A percentile compares a stretch with the other conserved stretches of the same genome.
Conservation (phyloP, 345 rosid species). For the Salix brachista region DNA sequence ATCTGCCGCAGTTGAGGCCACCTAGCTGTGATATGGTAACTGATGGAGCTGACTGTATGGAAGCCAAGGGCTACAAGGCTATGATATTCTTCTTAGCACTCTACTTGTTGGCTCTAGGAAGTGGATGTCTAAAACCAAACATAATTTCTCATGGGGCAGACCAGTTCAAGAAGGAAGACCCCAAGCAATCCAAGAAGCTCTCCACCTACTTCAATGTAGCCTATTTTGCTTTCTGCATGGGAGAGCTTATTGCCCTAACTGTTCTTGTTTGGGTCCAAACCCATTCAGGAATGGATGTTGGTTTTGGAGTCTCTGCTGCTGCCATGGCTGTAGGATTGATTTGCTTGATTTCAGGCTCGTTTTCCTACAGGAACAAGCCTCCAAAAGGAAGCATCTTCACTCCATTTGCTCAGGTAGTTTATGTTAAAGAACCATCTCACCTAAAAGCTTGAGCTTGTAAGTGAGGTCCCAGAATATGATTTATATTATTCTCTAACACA, state of each 20-base stretch:
- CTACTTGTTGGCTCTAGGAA: constrained; percentile 14
- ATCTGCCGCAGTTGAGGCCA: constrained; percentile 13
- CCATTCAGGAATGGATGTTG: constrained; percentile 19
- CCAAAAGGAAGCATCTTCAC: constrained; percentile 18
- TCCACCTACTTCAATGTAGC: constrained; percentile 16
- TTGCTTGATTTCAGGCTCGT: constrained; percentile 10
- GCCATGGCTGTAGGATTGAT: constrained; percentile 16
- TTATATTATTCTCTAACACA: no score
- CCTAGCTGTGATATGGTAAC: constrained; percentile 9
- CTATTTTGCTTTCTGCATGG: constrained; percentile 19
- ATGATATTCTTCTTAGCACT: constrained; percentile 14
- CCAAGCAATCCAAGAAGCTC: constrained; percentile 14
- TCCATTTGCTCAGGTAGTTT: constrained; percentile 17
- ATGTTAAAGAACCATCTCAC: no score
- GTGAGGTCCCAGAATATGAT: no score
- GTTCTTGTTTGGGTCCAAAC: constrained; percentile 18
- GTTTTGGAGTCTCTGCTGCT: constrained; percentile 19
- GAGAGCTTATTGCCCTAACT: constrained; percentile 13
- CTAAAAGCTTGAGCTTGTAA: no score
- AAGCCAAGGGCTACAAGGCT: constrained; percentile 12
- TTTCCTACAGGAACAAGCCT: constrained; percentile 8
- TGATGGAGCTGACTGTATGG: background rate
- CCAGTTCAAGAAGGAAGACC: constrained; percentile 7
- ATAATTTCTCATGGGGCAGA: constrained; percentile 20
- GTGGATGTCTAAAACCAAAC: constrained; percentile 20